Evolutionary conservation across 805 yeast genomes (phyloP).

Genomic region (Metschnikowia lachancei): DNA sequence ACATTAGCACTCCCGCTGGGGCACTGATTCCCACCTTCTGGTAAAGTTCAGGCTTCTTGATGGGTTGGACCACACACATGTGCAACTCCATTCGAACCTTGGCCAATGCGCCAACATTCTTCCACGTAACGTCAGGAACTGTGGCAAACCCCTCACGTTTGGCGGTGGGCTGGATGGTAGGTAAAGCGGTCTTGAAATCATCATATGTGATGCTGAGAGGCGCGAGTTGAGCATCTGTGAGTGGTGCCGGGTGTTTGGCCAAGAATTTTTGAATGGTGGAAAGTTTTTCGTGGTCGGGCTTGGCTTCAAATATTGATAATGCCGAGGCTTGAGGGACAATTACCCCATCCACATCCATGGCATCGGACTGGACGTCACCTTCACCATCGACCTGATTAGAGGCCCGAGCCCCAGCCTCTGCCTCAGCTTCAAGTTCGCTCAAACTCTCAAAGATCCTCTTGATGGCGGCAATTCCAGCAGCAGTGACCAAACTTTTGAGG

Average conservation of each 20-base stretch:
- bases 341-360: slow-evolving; percentile 34
- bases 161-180: slow-evolving; percentile 94
- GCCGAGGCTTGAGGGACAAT: neutral
- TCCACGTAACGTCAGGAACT: slow-evolving; percentile 96
- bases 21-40: slow-evolving; percentile 91
- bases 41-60: slow-evolving; percentile 85
- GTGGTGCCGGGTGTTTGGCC: slow-evolving; percentile 70
- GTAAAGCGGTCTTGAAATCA: slow-evolving; percentile 83
- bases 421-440: slow-evolving; percentile 41
- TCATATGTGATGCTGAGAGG: slow-evolving; percentile 72
- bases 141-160: slow-evolving; percentile 98
- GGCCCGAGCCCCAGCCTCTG: too few relatives aligned
- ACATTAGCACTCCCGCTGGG: slow-evolving; percentile 92
- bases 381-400: neutral
- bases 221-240: slow-evolving; percentile 70
- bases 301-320: slow-evolving; percentile 25
- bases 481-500: slow-evolving; percentile 86
- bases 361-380: slow-evolving; percentile 15
- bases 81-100: slow-evolving; percentile 84
- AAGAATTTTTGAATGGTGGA: slow-evolving; percentile 75
- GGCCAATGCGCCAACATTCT: slow-evolving; percentile 85
- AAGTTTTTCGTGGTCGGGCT: slow-evolving; percentile 35
- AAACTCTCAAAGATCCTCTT: slow-evolving; percentile 78
- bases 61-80: slow-evolving; percentile 97
- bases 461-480: slow-evolving; percentile 93